Evolutionary conservation across 2,329 filamentous ascomycete species (phyloP).

Genomic region (Sporothrix variecibatus): DNA sequence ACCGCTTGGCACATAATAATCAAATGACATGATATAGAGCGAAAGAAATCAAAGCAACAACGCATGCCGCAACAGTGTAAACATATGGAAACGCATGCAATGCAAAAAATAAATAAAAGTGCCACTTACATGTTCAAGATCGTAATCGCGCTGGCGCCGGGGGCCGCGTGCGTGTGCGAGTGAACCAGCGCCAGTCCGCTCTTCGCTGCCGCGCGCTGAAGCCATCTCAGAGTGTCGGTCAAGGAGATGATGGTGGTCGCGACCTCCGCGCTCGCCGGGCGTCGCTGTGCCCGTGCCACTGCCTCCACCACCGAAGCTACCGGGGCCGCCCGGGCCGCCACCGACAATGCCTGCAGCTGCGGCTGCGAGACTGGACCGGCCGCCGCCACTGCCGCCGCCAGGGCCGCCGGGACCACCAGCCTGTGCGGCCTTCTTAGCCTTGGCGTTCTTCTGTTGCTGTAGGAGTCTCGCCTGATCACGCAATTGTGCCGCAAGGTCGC

Average conservation of each 20-base stretch:
- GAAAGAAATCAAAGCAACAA: not conserved
- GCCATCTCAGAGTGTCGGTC: constrained; percentile 56
- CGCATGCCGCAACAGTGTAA: no score
- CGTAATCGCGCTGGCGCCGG: constrained; percentile 75
- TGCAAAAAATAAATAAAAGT: not conserved
- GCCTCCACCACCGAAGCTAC: constrained; percentile 10
- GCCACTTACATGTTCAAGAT: constrained; percentile 75
- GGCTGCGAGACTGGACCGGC: constrained; percentile 36
- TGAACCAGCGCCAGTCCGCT: constrained; percentile 65
- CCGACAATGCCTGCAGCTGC: constrained; percentile 35
- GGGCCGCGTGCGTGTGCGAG: constrained; percentile 67
- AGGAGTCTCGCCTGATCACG: constrained; percentile 67
- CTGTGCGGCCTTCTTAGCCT: constrained; percentile 42
- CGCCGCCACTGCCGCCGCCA: constrained; percentile 30
- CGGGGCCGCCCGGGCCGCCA: constrained; percentile 37
- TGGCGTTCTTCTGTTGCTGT: constrained; percentile 52
- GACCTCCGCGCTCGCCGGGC: constrained; percentile 23
- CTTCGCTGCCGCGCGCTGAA: constrained; percentile 74
- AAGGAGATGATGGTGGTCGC: constrained; percentile 26
- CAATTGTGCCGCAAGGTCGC: constrained; percentile 77
- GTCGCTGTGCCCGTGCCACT: constrained; percentile 26
- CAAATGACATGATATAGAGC: not conserved
- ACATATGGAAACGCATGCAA: not conserved
- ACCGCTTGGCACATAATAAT: constrained; percentile 4
- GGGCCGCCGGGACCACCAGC: constrained; percentile 40